These are phyloP conservation scores for Colletotrichum liaoningense DNA, from an alignment of 2,329 filamentous ascomycete species.

Conservation along the genomic window DNA sequence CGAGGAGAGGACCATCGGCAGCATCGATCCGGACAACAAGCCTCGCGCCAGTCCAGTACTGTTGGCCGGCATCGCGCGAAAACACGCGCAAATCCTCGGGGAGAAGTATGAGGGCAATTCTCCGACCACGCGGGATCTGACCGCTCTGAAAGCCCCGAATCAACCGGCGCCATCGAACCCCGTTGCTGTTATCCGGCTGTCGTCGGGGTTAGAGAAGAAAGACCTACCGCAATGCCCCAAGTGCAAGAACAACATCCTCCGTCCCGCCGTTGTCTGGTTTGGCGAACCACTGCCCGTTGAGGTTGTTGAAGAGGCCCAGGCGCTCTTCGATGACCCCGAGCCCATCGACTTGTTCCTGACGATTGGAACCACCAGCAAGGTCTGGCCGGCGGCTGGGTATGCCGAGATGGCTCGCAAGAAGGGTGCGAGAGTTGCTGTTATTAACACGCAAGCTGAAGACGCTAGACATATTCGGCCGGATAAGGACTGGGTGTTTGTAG, in stretches of 20 bases:
- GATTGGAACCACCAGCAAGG: constrained; percentile 72
- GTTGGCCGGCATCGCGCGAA: constrained; percentile 40
- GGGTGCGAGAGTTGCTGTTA: constrained; percentile 70
- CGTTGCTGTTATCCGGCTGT: not conserved
- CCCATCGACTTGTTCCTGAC: constrained; percentile 73
- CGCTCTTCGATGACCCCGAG: constrained; percentile 58
- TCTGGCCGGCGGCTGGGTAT: constrained; percentile 74
- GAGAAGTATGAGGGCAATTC: constrained; percentile 49
- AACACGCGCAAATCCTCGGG: constrained; percentile 69
- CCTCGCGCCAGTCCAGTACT: constrained; percentile 36
- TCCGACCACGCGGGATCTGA: constrained; percentile 24
- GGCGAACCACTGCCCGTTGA: constrained; percentile 66
- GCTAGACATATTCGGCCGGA: constrained; percentile 20
- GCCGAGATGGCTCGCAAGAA: constrained; percentile 62
- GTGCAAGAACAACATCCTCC: constrained; percentile 64
- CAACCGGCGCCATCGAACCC: not conserved
- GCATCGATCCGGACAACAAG: constrained; percentile 10
- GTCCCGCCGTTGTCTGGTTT: constrained; percentile 78
- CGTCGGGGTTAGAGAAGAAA: constrained; percentile 56
- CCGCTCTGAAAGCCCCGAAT: constrained; percentile 23
- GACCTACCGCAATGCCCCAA: constrained; percentile 71
- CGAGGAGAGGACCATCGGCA: constrained; percentile 37
- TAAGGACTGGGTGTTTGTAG: constrained; percentile 36
- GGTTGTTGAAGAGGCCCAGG: constrained; percentile 62
- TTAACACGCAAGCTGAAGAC: constrained; percentile 67